A percentile compares a stretch with the other conserved stretches of the same genome.
These are phyloP conservation scores for Phytophthora brassicae DNA, from an alignment of 352 stramenopile genomes.

Conservation along the genomic window DNA sequence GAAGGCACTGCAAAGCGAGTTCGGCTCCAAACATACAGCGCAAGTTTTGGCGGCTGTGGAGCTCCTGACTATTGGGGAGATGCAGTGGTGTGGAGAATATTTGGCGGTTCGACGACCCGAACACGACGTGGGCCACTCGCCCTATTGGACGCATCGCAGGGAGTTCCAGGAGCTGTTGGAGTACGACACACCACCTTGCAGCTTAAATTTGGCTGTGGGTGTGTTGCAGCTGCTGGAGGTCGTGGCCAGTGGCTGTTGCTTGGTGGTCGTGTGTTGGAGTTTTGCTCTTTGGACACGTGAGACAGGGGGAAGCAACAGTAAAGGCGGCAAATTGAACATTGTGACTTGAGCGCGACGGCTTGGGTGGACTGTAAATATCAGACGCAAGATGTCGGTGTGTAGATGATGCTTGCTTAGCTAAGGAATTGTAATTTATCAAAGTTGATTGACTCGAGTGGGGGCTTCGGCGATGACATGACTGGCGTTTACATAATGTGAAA, in stretches of 20 bases:
- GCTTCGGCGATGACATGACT: no score
- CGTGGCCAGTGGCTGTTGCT: slow-evolving; percentile 19
- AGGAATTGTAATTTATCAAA: slow-evolving; percentile 39
- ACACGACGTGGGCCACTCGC: slow-evolving; percentile 35
- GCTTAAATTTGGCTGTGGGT: slow-evolving; percentile 20
- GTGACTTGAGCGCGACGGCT: neutral
- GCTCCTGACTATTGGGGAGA: slow-evolving; percentile 42
- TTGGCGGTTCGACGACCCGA: slow-evolving; percentile 17
- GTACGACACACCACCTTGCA: slow-evolving; percentile 22
- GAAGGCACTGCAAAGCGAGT: slow-evolving; percentile 16
- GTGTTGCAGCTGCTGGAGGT: slow-evolving; percentile 36
- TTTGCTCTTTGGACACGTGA: slow-evolving; percentile 12
- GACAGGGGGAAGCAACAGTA: slow-evolving; percentile 5
- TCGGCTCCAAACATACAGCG: slow-evolving; percentile 11
- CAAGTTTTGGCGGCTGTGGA: slow-evolving; percentile 38
- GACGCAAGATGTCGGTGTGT: neutral
- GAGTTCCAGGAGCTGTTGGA: slow-evolving; percentile 34
- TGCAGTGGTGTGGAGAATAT: slow-evolving; percentile 57
- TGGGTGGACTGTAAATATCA: slow-evolving; percentile 22
- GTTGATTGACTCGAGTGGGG: neutral
- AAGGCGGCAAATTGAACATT: slow-evolving; percentile 17
- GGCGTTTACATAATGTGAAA: no score
- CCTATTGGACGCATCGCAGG: slow-evolving; percentile 38
- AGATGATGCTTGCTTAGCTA: slow-evolving; percentile 5
- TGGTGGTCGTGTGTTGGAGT: slow-evolving; percentile 25